Base-by-base conservation (phyloP, 805 yeast species). In the Yueomyces sinensis region DNA sequence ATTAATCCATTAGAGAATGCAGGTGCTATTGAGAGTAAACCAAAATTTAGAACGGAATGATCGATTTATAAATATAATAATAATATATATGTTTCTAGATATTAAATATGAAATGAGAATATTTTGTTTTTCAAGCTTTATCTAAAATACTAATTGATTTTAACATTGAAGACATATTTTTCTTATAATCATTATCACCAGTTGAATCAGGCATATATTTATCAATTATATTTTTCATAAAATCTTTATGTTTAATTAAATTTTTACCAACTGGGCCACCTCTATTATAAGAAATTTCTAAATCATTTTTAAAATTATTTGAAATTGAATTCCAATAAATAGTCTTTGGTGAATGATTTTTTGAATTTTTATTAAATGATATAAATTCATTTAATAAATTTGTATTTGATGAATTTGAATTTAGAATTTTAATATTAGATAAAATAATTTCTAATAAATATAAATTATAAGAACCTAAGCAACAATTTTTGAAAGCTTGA, bases 201-300 rank as follows among this genome's bases (percentile, higher is more conserved):
- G 38, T 31, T 9, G 40, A 37, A 7, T 33, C 32, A 4, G 33
- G 33, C 47, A 46, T 43, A 20, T 45, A 45, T 38, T 29, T 29
- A 38, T n/a, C 44, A 36, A 54, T 46, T 13, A 52, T 35, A 18
- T 47, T 40, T 2, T 35, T 30, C 5, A 54, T 41, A 17, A 46
- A 29, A 6, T 38, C 38, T 17, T 42, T 39, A 33, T 50, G 51
- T 27, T 45, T 45, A 4, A 40, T 30, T 24, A 54, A 29, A 14
- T 50, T 39, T 38, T 55, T 55, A 4, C 60, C 59, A 1, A 55
- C 59, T 4, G 60, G 60, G 1, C 60, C 60, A 29, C 60, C 60
- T 39, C 60, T 46, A 23, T 42, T 52, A 32, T 34, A 45, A 3
- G 57, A 47, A 9, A 46, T 44, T 25, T 55, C 56, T n/a, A 54